These are phyloP conservation scores for Suillus tomentosus DNA, from an alignment of 768 basidiomycete species.

Conservation along the genomic window DNA sequence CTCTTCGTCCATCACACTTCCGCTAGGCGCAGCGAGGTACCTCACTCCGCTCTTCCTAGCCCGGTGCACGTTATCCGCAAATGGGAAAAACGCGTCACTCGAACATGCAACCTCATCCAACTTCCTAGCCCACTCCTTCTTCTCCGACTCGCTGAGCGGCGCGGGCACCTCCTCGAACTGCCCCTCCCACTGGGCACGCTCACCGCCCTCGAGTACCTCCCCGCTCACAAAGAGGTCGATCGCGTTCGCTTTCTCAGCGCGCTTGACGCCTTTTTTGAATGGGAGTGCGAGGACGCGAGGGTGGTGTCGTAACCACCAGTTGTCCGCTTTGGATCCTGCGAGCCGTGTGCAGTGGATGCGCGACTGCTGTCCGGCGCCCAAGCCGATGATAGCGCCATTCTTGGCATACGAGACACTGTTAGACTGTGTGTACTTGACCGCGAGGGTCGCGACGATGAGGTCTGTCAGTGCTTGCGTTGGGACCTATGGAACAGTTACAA, in stretches of 20 bases:
- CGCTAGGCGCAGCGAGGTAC: constrained; percentile 90
- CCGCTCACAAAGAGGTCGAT: constrained; percentile 96
- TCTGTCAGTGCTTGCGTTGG: constrained; percentile 80
- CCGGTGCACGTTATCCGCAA: constrained; percentile 96
- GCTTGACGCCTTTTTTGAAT: constrained; percentile 97
- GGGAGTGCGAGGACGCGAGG: constrained; percentile 89
- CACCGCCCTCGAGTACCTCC: constrained; percentile 84
- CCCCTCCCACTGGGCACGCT: constrained; percentile 88
- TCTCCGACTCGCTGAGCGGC: constrained; percentile 69
- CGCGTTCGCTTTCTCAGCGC: constrained; percentile 97
- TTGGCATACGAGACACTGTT: constrained; percentile 97
- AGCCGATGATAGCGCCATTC: constrained; percentile 89
- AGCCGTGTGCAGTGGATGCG: constrained; percentile 99
- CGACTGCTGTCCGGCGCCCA: constrained; percentile 98
- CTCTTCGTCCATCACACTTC: constrained; percentile 96
- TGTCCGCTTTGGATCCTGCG: constrained; percentile 96
- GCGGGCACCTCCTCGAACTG: constrained; percentile 76
- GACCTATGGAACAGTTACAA: constrained; percentile 48
- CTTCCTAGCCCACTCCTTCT: constrained; percentile 68
- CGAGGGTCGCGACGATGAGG: constrained; percentile 92
- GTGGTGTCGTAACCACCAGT: constrained; percentile 99
- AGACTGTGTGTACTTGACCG: constrained; percentile 98
- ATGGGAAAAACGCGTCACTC: constrained; percentile 99
- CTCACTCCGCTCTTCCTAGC: constrained; percentile 88
- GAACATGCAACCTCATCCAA: constrained; percentile 89